phyloP scores from a whole-genome alignment of 139 green algal species.

The Micractinium sp. region DNA sequence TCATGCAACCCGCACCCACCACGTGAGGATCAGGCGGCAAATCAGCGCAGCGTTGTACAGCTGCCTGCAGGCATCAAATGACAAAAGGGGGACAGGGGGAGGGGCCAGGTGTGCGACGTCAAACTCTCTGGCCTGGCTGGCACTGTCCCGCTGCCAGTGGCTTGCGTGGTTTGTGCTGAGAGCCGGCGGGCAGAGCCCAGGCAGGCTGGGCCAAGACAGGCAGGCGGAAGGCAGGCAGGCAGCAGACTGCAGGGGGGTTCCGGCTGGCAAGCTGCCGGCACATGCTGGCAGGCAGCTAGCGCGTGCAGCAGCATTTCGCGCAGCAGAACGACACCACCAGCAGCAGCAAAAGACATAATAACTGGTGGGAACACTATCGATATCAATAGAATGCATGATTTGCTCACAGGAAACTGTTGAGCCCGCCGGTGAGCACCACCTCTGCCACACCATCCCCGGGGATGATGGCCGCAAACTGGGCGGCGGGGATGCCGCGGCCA shows the following conservation, averaged over 20 bases:
- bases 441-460: constrained; percentile 91
- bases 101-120: no score
- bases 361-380: no score
- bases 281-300: not conserved
- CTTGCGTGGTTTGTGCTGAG: no score
- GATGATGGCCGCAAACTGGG: constrained; percentile 90
- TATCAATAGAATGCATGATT: no score
- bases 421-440: constrained; percentile 86
- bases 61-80: constrained; percentile 56
- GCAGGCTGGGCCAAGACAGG: no score
- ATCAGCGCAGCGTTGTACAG: constrained; percentile 98
- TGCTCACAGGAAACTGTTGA: constrained; percentile 73
- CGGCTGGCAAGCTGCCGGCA: not conserved
- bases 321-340: not conserved
- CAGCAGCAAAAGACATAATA: not conserved
- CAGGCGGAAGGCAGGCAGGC: no score
- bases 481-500: constrained; percentile 32
- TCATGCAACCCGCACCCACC: constrained; percentile 33
- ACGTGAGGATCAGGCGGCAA: constrained; percentile 93
- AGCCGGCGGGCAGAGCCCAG: no score
- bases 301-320: not conserved
- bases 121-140: no score
- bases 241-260: no score
- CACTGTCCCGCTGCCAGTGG: no score
- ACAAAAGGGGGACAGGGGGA: no score